These are phyloP conservation scores for Kitagawia praeruptora DNA, from an alignment of 129 eudicot genomes.

Conservation along the genomic window DNA sequence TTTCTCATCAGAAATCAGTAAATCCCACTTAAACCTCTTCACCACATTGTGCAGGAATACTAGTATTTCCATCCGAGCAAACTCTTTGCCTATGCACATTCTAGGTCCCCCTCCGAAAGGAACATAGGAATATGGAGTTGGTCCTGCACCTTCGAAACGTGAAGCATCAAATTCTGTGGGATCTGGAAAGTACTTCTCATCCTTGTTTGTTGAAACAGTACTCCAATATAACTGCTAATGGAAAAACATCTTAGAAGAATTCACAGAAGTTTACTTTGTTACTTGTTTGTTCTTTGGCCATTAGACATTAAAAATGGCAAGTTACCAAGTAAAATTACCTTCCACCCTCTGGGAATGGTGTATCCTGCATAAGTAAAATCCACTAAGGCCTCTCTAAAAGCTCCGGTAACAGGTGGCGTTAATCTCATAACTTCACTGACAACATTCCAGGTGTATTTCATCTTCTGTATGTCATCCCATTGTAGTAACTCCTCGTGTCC, in stretches of 20 bases:
- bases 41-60: slow-evolving; percentile 38
- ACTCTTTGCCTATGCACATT: slow-evolving; percentile 45
- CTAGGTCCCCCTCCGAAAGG: slow-evolving; percentile 42
- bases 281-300: not conserved
- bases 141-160: slow-evolving; percentile 39
- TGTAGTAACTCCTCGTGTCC: not conserved
- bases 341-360: slow-evolving; percentile 11
- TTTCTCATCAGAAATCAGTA: slow-evolving; percentile 27
- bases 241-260: not conserved
- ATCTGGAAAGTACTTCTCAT: slow-evolving; percentile 29
- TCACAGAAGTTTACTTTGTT: not conserved
- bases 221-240: slow-evolving; percentile 30
- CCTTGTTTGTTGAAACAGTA: slow-evolving; percentile 25
- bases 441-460: slow-evolving; percentile 12
- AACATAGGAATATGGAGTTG: slow-evolving; percentile 29
- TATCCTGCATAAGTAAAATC: slow-evolving; percentile 13
- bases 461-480: slow-evolving; percentile 17
- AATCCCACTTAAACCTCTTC: slow-evolving; percentile 25
- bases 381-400: slow-evolving; percentile 12
- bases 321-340: not conserved
- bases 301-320: not conserved
- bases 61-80: slow-evolving; percentile 38
- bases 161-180: slow-evolving; percentile 39
- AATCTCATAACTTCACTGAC: slow-evolving; percentile 6
- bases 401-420: slow-evolving; percentile 1